A percentile compares a stretch with the other conserved stretches of the same genome.
Conservation (phyloP, 495 filamentous ascomycete genomes). For the Podospora australis region DNA sequence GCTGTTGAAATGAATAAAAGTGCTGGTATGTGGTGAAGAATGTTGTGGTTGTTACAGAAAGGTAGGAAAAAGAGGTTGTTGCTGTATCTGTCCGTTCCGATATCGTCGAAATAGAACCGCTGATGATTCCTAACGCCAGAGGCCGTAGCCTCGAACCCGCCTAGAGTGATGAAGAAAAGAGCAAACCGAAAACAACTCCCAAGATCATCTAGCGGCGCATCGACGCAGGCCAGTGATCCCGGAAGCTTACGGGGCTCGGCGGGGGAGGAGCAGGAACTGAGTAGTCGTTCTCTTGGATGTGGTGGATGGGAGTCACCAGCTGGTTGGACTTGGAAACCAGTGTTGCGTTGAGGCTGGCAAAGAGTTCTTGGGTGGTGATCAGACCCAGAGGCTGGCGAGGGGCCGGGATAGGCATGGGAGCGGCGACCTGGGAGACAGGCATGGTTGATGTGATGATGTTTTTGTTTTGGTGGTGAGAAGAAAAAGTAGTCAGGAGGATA, state of each 20-base stretch:
- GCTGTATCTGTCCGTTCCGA: background rate
- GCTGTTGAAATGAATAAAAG: too few species aligned
- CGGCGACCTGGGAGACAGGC: constrained; percentile 29
- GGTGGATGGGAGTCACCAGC: constrained; percentile 33
- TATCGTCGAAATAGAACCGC: background rate
- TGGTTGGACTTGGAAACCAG: constrained; percentile 32
- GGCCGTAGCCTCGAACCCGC: background rate
- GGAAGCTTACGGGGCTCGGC: constrained; percentile 44
- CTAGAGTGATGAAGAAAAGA: background rate
- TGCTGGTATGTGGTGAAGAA: background rate
- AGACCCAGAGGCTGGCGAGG: constrained; percentile 31
- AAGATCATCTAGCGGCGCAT: constrained; percentile 20
- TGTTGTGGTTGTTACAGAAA: background rate
- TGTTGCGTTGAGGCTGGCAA: constrained; percentile 41
- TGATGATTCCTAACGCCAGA: too few species aligned
- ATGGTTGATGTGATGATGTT: constrained; percentile 27
- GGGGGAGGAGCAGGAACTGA: constrained; percentile 45
- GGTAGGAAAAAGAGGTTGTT: background rate
- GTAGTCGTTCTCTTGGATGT: constrained; percentile 44
- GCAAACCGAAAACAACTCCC: too few species aligned
- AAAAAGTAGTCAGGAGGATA: too few species aligned
- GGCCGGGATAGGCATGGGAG: constrained; percentile 39
- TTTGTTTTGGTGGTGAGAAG: background rate
- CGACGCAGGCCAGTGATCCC: constrained; percentile 37
- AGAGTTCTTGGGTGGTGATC: constrained; percentile 38